phyloP scores from a whole-genome alignment of 495 filamentous ascomycete species.

The Thermothielavioides terrestris region DNA sequence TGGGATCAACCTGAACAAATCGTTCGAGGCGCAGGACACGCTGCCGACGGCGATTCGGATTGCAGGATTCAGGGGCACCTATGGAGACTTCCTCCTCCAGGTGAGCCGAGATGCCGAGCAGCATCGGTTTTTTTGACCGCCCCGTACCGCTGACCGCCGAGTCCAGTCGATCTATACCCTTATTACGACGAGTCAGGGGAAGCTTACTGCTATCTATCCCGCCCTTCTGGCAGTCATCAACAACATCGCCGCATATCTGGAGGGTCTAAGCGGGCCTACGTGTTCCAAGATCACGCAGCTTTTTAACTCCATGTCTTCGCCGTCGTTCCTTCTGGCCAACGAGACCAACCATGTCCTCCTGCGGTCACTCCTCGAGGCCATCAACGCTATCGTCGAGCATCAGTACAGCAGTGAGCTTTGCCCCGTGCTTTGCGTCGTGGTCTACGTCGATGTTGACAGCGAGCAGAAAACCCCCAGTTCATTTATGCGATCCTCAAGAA shows the following conservation, averaged over 20 bases:
- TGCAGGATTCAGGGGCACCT: conserved; percentile 75
- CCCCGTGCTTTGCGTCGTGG: neutral
- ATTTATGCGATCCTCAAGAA: conserved; percentile 74
- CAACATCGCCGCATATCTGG: conserved; percentile 79
- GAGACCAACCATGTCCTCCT: conserved; percentile 84
- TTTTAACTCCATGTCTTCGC: conserved; percentile 90
- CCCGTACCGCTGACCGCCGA: conserved; percentile 21
- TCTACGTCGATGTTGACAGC: conserved; percentile 17
- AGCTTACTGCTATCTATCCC: conserved; percentile 86
- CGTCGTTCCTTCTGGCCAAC: conserved; percentile 89
- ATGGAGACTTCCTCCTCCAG: conserved; percentile 90
- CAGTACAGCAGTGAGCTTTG: conserved; percentile 62
- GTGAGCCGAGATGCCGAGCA: conserved; percentile 42
- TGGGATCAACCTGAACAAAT: conserved; percentile 79
- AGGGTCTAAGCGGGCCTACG: conserved; percentile 63
- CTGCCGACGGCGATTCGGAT: conserved; percentile 74
- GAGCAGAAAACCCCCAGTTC: conserved; percentile 70
- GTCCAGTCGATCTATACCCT: conserved; percentile 83
- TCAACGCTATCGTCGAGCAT: conserved; percentile 90
- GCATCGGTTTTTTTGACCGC: neutral
- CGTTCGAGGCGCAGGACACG: conserved; percentile 82
- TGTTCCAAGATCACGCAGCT: conserved; percentile 80
- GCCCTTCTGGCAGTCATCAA: conserved; percentile 87
- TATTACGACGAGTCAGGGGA: conserved; percentile 86
- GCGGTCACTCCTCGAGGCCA: conserved; percentile 73